Conservation (phyloP, 257 asterid species). For the Fraxinus anomala region DNA sequence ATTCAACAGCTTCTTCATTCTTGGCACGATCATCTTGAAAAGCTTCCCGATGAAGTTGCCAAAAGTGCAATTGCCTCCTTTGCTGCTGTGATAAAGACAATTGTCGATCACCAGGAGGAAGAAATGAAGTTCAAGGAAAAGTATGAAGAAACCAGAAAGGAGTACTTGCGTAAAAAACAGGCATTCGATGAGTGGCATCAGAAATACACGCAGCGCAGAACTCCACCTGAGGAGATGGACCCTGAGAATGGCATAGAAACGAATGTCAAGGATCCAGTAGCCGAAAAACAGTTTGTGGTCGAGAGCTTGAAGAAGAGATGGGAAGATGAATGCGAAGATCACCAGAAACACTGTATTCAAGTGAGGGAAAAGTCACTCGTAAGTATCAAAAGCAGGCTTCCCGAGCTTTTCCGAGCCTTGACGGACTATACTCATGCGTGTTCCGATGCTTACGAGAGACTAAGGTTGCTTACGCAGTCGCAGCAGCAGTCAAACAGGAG, state of each 20-base stretch:
- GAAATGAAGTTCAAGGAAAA: conserved; percentile 92
- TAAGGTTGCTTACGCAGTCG: conserved; percentile 48
- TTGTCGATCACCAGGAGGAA: conserved; percentile 72
- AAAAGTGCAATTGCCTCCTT: conserved; percentile 79
- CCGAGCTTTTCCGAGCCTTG: conserved; percentile 85
- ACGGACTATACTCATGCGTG: conserved; percentile 68
- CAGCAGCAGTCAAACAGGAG: conserved; percentile 44
- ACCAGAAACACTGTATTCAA: conserved; percentile 75
- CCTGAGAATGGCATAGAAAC: conserved; percentile 39
- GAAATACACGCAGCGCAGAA: conserved; percentile 54
- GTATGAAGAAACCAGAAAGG: conserved; percentile 76
- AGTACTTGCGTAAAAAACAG: conserved; percentile 69
- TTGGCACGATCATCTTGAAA: conserved; percentile 87
- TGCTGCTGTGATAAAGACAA: conserved; percentile 77
- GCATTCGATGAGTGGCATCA: conserved; percentile 89
- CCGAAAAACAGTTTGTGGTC: conserved; percentile 68
- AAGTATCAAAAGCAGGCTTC: conserved; percentile 70
- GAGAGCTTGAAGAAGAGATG: conserved; percentile 68
- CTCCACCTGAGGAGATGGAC: conserved; percentile 45
- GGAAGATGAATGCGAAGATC: conserved; percentile 80
- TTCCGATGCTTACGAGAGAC: conserved; percentile 55
- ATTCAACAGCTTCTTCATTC: conserved; percentile 74
- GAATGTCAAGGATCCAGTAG: conserved; percentile 54
- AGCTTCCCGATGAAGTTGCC: conserved; percentile 89
- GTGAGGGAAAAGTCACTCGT: conserved; percentile 89